phyloP scores from a whole-genome alignment of 768 basidiomycete genomes.

The Baorangia bicolor region DNA sequence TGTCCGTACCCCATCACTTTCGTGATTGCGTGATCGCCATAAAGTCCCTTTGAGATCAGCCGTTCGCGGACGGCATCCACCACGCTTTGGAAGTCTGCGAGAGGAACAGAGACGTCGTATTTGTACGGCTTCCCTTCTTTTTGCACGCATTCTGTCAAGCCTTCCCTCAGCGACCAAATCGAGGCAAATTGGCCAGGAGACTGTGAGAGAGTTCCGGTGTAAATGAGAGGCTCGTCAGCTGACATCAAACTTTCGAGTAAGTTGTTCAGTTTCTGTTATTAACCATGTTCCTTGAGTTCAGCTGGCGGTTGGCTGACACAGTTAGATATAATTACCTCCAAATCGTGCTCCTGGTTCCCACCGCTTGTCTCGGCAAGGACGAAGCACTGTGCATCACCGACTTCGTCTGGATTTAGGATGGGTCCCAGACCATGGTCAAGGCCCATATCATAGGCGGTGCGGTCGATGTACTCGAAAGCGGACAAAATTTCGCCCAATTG shows the following conservation, averaged over 20 bases:
- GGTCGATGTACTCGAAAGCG: constrained; percentile 96
- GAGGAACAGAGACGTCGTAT: constrained; percentile 91
- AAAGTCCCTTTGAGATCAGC: constrained; percentile 64
- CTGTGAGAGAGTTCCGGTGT: constrained; percentile 90
- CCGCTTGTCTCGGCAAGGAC: constrained; percentile 95
- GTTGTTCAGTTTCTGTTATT: constrained; percentile 74
- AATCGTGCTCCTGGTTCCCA: constrained; percentile 88
- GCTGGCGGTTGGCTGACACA: constrained; percentile 6
- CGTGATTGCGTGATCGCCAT: constrained; percentile 73
- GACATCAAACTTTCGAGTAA: constrained; percentile 78
- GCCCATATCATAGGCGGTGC: constrained; percentile 80
- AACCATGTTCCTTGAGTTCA: constrained; percentile 1
- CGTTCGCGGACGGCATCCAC: constrained; percentile 79
- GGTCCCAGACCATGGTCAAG: constrained; percentile 80
- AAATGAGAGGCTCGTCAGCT: constrained; percentile 72
- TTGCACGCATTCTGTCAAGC: constrained; percentile 86
- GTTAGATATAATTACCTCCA: constrained; percentile 57
- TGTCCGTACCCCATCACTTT: constrained; percentile 94
- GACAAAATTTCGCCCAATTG: constrained; percentile 93
- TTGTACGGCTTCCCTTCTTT: constrained; percentile 97
- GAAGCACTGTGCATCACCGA: constrained; percentile 81
- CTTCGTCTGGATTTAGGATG: constrained; percentile 69
- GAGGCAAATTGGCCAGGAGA: constrained; percentile 86
- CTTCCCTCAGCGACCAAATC: constrained; percentile 90
- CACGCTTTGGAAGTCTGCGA: constrained; percentile 81